A percentile compares a stretch with the other conserved stretches of the same genome.
Conservation (phyloP, 345 rosid genomes). For the Acer campestre region DNA sequence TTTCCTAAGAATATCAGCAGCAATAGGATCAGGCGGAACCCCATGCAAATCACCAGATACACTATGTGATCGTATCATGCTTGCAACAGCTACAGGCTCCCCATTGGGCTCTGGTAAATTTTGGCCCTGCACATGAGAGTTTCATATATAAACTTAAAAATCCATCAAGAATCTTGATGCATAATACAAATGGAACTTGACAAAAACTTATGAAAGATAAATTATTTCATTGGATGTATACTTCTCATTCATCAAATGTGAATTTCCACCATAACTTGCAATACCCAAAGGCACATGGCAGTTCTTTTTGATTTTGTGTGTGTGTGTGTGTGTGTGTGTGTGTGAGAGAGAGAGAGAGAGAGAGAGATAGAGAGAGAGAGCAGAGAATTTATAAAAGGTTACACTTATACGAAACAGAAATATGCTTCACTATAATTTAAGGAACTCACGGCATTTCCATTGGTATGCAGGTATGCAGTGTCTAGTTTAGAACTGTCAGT, state of each 20-base stretch:
- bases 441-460: conserved; percentile 80
- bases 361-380: background rate
- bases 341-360: background rate
- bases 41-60: conserved; percentile 96
- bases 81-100: conserved; percentile 67
- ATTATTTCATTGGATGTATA: background rate
- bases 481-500: conserved; percentile 64
- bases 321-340: too few species aligned
- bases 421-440: background rate
- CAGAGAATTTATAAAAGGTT: background rate
- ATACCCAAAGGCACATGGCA: background rate
- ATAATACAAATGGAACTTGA: conserved; percentile 3
- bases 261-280: background rate
- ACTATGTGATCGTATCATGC: conserved; percentile 94
- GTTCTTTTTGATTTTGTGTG: background rate
- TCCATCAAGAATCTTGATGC: conserved; percentile 16
- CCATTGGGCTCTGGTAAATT: conserved; percentile 53
- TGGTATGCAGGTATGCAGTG: conserved; percentile 56
- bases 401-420: background rate
- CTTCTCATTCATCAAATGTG: background rate
- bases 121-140: conserved; percentile 37
- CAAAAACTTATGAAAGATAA: background rate
- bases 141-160: conserved; percentile 5
- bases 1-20: conserved; percentile 96
- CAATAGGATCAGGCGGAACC: conserved; percentile 98